These are phyloP conservation scores for Benincasa hispida DNA, from an alignment of 306 rosid genomes.

Conservation along the genomic window DNA sequence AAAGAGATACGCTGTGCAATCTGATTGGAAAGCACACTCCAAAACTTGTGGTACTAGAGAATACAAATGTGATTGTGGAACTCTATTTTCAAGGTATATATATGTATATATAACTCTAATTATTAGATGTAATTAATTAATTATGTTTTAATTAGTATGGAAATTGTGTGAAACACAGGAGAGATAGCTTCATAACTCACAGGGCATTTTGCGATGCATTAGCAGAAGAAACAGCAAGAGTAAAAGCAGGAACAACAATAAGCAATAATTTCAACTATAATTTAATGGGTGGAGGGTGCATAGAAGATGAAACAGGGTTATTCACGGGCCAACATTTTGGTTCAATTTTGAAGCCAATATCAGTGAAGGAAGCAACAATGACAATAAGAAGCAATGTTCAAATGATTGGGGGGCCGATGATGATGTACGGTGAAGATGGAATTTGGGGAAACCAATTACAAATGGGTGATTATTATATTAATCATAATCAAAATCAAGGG, in stretches of 20 bases:
- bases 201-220: slow-evolving; percentile 89
- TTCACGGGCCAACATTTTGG: slow-evolving; percentile 34
- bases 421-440: background rate
- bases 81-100: slow-evolving; percentile 65
- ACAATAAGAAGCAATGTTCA: slow-evolving; percentile 5
- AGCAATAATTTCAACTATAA: slow-evolving; percentile 27
- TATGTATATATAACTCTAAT: no score
- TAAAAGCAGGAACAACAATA: slow-evolving; percentile 31
- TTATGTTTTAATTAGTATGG: no score
- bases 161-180: slow-evolving; percentile 31
- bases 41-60: slow-evolving; percentile 85
- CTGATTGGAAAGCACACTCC: slow-evolving; percentile 85
- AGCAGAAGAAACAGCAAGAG: slow-evolving; percentile 87
- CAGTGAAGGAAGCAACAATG: background rate
- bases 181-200: slow-evolving; percentile 89
- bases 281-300: slow-evolving; percentile 16
- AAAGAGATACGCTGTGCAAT: slow-evolving; percentile 79
- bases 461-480: background rate
- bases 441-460: background rate
- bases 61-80: slow-evolving; percentile 83
- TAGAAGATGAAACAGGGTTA: no score
- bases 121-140: no score
- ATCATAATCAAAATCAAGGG: no score
- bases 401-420: no score
- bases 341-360: slow-evolving; percentile 50